phyloP scores from a whole-genome alignment of 768 basidiomycete species.

The Candolleomyces efflorescens region DNA sequence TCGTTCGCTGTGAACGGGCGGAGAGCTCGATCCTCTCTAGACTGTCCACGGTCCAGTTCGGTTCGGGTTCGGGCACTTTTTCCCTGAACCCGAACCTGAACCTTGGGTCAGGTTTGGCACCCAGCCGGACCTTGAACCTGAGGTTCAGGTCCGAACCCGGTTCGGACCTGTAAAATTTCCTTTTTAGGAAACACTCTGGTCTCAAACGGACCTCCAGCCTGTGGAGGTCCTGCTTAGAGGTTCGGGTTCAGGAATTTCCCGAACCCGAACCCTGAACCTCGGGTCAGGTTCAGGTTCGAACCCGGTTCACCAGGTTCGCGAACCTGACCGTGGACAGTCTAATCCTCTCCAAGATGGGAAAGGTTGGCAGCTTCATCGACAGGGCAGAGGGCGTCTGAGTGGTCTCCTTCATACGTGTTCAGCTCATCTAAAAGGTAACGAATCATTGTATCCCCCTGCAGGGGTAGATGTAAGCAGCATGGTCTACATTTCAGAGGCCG shows the following conservation, averaged over 20 bases:
- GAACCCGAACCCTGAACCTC: no score
- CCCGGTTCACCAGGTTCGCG: no score
- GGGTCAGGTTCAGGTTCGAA: no score
- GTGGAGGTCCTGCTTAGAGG: no score
- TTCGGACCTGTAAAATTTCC: background rate
- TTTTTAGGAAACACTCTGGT: no score
- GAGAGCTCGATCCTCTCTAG: background rate
- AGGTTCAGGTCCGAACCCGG: background rate
- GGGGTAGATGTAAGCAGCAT: background rate
- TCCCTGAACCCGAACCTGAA: background rate
- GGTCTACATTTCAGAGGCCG: background rate
- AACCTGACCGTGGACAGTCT: no score
- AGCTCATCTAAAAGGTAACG: conserved; percentile 26
- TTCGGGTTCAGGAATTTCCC: no score
- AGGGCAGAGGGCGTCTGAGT: conserved; percentile 16
- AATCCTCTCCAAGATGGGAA: no score
- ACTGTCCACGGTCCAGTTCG: background rate
- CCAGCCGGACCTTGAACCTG: background rate
- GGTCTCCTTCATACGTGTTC: conserved; percentile 19
- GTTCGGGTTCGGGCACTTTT: background rate
- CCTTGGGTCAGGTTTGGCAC: background rate
- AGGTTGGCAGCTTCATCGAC: background rate
- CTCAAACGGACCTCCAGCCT: no score
- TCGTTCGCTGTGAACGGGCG: no score
- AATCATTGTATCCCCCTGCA: conserved; percentile 17